Evolutionary conservation across 306 rosid genomes (phyloP), one percentile per base, ranked within the genome.

Genomic region (Rosa persica): DNA sequence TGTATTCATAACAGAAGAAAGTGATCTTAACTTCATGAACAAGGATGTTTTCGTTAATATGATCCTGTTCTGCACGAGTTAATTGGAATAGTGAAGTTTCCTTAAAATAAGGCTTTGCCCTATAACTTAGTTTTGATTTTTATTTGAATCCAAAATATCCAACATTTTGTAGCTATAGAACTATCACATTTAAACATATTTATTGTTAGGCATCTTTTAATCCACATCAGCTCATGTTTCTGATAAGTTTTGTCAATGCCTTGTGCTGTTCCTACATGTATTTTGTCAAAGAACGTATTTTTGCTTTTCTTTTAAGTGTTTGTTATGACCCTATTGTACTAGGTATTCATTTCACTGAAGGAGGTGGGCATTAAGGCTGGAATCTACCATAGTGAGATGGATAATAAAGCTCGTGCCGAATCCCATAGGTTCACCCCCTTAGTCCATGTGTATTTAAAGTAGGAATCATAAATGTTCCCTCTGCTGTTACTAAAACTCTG

Each of bases 361-460:
- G 96, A 87, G 80, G 92, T 80, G 25, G 93, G 96, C 64, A 86
- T 93, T 72, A 80, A 76, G 76, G 89, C 87, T 72, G 97, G 96
- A 79, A 87, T 85, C 70, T 91, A 93, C 82, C 98, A 91, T 80
- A 92, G 96, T 80, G 92, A 90, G 81, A 90, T 93, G 96, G 61
- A 72, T 79, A 93, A 78, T 69, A 89, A 73, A 82, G 75, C 92
- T 61, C 96, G 97, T 76, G 90, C 89, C 27, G 96, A 93, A 77
- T 90, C 96, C 85, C 98, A 93, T 87, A 91, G 98, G 97, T 91
- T 77, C 60, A 70, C 23, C 47, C 78, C 66, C 54, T 64, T 80
- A 16, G 76, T 86, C 15, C 76, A 22, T 81, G 38, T 83, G 49
- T 67, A 67, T 70, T 49, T 76, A 25, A 78, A 79, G 60, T 78